Percentiles rank a stretch among this genome's conserved stretches.
Conservation (phyloP, 2,329 filamentous ascomycete genomes). For the Westerdykella sp. region DNA sequence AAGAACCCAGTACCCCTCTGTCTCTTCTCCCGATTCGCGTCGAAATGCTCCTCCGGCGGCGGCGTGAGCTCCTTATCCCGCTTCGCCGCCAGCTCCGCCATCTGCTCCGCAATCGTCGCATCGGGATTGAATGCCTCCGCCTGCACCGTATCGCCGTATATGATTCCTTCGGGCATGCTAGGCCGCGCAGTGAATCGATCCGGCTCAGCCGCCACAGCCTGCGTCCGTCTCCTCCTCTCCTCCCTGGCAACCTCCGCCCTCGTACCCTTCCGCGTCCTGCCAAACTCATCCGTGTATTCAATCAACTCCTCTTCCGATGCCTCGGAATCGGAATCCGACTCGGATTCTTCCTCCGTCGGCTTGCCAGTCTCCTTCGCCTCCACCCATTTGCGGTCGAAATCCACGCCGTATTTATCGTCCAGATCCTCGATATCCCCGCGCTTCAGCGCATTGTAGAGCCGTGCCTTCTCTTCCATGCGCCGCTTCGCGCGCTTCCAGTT, state of each 20-base stretch:
- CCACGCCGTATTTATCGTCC: constrained; percentile 63
- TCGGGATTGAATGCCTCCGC: constrained; percentile 74
- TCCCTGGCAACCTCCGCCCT: constrained; percentile 60
- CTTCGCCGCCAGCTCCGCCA: constrained; percentile 71
- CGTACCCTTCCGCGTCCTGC: constrained; percentile 69
- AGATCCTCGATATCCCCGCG: constrained; percentile 67
- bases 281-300: constrained; percentile 89
- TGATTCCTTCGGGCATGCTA: constrained; percentile 61
- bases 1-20: constrained; percentile 90
- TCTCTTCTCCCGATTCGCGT: constrained; percentile 74
- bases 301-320: constrained; percentile 56
- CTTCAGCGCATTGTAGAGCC: constrained; percentile 84
- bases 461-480: constrained; percentile 85
- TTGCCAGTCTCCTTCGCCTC: constrained; percentile 51
- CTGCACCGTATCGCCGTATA: constrained; percentile 83
- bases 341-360: constrained; percentile 34
- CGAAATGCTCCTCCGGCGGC: constrained; percentile 76
- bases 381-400: constrained; percentile 96
- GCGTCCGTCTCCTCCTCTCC: constrained; percentile 51
- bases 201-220: constrained; percentile 52
- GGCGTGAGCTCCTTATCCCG: constrained; percentile 75
- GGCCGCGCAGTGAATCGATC: constrained; percentile 65
- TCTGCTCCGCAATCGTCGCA: constrained; percentile 56
- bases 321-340: constrained; percentile 35
- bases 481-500: constrained; percentile 62